Base-by-base conservation (phyloP, 2,329 filamentous ascomycete species). In the Ophioceras dolichostomum region DNA sequence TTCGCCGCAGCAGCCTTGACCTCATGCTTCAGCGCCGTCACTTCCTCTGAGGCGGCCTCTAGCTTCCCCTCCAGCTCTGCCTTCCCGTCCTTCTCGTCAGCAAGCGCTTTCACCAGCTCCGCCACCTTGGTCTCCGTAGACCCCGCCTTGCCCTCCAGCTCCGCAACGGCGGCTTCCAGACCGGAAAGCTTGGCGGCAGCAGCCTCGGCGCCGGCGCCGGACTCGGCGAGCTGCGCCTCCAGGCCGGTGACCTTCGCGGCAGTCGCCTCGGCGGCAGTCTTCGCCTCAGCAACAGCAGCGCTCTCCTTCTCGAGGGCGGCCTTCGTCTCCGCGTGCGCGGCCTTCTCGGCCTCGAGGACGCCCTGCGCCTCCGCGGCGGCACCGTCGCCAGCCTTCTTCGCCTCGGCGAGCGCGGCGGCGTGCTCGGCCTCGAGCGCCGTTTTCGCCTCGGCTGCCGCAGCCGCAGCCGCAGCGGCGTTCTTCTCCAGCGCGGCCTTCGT, bases 401-500 rank as follows among this genome's bases (percentile, higher is more conserved):
- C 19, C 17, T 33, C 32, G 32, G 17, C 19, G 5, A 14, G 21
- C 3, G 32, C 21, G 13, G 29, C 37, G 14, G 37, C 31, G 28
- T 34, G 21, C 29, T 34, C 26, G 18, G 37, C 30, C 20, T 33
- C 31, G 30, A 34, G 16, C 10, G 38, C 19, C 32, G 28, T 31
- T 17, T 35, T n/a, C 4, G 37, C 27, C 27, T 39, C 37, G 10
- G 26, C 18, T 6, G 32, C 20, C 10, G 27, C 20, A 32, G 22
- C 14, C 32, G 28, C 38, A 8, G 38, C n/a, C 22, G 34, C 26
- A 3, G 24, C 14, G 4, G 31, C 32, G 22, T 34, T 24, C 31
- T 34, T 20, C 3, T 36, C 38, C 12, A 31, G 10, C 3, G 21
- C 26, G 13, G 16, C 26, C 27, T 36, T 39, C 20, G 38, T 36